Evolutionary conservation across 345 rosid species (phyloP), one percentile per base, ranked within the genome.

Genomic region (Erodium maritimum): DNA sequence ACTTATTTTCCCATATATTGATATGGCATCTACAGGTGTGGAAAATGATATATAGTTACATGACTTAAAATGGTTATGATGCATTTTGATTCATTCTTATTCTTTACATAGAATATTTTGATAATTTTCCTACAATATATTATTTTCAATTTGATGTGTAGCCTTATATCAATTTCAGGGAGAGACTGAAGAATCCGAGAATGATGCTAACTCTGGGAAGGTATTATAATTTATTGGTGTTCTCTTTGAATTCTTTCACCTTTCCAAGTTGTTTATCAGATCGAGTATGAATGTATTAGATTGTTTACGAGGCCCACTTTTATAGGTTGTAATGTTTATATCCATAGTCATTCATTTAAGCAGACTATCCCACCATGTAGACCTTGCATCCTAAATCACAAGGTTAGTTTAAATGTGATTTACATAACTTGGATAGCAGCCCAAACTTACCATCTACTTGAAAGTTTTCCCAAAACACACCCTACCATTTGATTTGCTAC

Each of bases 11-110:
- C 60, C 99, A 94, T 72, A 94, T 90, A 73, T 75, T 94, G 68
- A 90, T 94, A 71, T 94, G 99, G 99, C 95, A 87, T 79, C 71
- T 94, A 61, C 96, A 90, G 93, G 99, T 94, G 48, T 42, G 48
- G 48, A 42, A 42, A 12, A 42, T 42, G 48, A 42, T 42, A 16
- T 42, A 42, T 42, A 42, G 14, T 42, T 42, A 42, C 17, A 42
- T 42, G 48, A 14, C 48, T 11, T 42, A 7, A 42, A 7, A 42
- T 42, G 48, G 48, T 14, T 42, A 16, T 42, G 14, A 7, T 42
- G 17, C 48, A 3, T 42, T 42, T 42, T 37, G 1, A 3, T 37
- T 37, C 10, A 37, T 37, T 42, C 3, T 42, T 42, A 42, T 42
- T 42, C 48, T 42, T 42, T 42, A 14, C 8, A 14, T 42, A 42